Evolutionary conservation across 768 basidiomycete species (phyloP).

Genomic region (Amanita rimosa): DNA sequence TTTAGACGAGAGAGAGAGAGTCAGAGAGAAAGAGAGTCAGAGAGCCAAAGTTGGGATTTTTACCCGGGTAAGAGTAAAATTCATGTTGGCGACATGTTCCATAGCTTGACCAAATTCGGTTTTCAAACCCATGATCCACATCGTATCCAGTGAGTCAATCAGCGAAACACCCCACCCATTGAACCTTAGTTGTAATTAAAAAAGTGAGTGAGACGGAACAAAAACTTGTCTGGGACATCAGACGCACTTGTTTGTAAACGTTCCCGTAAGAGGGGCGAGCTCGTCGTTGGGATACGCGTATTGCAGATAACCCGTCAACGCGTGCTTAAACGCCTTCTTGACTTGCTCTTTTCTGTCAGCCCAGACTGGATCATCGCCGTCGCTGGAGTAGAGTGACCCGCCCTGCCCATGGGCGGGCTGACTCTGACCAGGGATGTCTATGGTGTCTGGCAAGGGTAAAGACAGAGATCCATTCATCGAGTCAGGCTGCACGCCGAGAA

Average conservation of each 20-base stretch:
- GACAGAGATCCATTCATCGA: no score
- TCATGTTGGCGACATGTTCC: conserved; percentile 31
- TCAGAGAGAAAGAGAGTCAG: no score
- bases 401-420: not conserved
- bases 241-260: conserved; percentile 37
- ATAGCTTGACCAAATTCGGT: conserved; percentile 55
- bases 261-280: conserved; percentile 32
- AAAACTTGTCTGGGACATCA: not conserved
- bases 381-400: not conserved
- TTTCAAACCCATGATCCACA: conserved; percentile 71
- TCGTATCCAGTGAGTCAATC: conserved; percentile 70
- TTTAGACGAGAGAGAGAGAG: no score
- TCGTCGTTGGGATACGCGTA: conserved; percentile 46
- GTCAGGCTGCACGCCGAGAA: no score
- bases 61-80: conserved; percentile 26
- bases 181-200: conserved; percentile 21
- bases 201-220: not conserved
- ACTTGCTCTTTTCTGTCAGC: conserved; percentile 33
- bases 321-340: conserved; percentile 41
- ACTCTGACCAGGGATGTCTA: no score
- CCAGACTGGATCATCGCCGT: conserved; percentile 18
- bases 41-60: no score
- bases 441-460: no score
- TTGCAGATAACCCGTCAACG: conserved; percentile 39
- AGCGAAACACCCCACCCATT: conserved; percentile 51